Conservation (phyloP, 164 flowering plant species). For the Vitis cinerea region DNA sequence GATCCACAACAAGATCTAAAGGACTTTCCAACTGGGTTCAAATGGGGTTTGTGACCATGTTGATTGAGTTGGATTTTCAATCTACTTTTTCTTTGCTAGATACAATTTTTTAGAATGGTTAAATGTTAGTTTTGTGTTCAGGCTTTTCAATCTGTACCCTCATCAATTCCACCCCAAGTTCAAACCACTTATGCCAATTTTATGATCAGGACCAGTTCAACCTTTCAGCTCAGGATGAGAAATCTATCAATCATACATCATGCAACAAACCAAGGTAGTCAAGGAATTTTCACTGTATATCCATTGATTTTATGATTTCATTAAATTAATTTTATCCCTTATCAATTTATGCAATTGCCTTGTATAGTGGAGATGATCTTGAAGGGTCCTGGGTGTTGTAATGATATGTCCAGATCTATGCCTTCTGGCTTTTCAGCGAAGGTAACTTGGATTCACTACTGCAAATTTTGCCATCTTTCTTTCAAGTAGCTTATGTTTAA, state of each 20-base stretch:
- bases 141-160: constrained; percentile 20
- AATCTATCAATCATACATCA: constrained; percentile 13
- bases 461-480: background rate
- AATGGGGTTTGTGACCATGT: constrained; percentile 12
- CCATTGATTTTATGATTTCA: too few relatives aligned
- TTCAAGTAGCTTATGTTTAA: too few relatives aligned
- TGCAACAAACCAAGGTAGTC: constrained; percentile 18
- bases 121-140: background rate
- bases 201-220: too few relatives aligned
- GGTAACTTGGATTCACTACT: background rate
- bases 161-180: constrained; percentile 6
- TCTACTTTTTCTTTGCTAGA: background rate
- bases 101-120: background rate
- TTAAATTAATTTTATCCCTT: too few relatives aligned
- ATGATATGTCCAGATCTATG: constrained; percentile 3
- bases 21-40: constrained; percentile 20
- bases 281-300: too few relatives aligned
- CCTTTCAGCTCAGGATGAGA: constrained; percentile 19
- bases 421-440: constrained; percentile 3
- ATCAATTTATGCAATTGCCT: background rate
- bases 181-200: too few relatives aligned
- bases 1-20: constrained; percentile 9
- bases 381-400: constrained; percentile 13
- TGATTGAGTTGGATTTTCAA: background rate
- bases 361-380: constrained; percentile 1